These are phyloP conservation scores for Solanum stenotomum DNA, from an alignment of 257 asterid species.

Conservation along the genomic window DNA sequence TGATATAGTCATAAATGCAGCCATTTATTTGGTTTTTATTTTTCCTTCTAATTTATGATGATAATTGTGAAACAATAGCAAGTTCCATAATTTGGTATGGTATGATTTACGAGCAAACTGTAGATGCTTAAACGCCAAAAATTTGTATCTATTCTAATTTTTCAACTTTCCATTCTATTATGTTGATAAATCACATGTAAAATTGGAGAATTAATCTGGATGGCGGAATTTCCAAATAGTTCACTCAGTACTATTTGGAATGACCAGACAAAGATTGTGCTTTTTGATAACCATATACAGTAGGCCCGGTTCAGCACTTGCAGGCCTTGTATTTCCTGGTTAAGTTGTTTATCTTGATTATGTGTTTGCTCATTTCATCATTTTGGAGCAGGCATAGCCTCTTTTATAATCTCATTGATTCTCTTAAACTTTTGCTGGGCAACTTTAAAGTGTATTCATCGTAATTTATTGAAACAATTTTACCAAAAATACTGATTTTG, in stretches of 20 bases:
- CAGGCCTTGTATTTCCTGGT: background rate
- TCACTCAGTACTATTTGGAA: background rate
- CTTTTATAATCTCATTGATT: background rate
- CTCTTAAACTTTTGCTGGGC: background rate
- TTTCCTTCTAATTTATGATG: background rate
- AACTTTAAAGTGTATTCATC: background rate
- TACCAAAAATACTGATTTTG: background rate
- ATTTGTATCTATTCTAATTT: background rate
- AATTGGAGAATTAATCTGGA: background rate
- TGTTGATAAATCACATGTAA: background rate
- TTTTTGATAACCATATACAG: background rate
- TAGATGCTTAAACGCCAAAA: background rate
- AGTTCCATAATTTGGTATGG: background rate
- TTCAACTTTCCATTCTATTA: background rate
- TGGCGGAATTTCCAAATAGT: background rate
- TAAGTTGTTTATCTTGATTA: background rate
- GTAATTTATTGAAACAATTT: background rate
- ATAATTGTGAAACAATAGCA: background rate
- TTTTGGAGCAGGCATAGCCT: background rate
- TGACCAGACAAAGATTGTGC: background rate
- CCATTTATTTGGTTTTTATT: background rate
- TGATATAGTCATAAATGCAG: background rate
- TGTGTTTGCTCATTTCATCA: background rate
- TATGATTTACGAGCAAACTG: background rate
- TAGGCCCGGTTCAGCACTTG: background rate